These are phyloP conservation scores for Diplodia seriata DNA, from an alignment of 2,329 filamentous ascomycete genomes.

Conservation along the genomic window DNA sequence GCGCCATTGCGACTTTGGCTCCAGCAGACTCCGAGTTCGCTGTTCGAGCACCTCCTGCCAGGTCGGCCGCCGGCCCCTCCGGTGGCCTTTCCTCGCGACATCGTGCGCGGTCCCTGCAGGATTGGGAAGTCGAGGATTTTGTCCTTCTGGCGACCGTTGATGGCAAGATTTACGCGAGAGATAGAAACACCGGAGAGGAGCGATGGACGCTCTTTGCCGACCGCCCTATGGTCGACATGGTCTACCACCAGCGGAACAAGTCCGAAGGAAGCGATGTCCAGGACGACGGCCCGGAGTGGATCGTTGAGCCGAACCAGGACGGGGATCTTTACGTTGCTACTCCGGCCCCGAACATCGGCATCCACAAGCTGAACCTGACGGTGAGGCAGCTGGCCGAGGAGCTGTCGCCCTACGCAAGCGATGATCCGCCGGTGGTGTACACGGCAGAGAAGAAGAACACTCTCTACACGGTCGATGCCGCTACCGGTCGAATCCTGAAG, in stretches of 20 bases:
- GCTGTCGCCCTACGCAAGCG: slow-evolving; percentile 75
- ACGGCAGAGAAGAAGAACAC: slow-evolving; percentile 91
- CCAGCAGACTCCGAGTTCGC: slow-evolving; percentile 75
- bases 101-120: slow-evolving; percentile 92
- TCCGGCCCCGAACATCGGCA: slow-evolving; percentile 66
- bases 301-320: slow-evolving; percentile 88
- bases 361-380: slow-evolving; percentile 72
- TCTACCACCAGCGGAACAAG: slow-evolving; percentile 69
- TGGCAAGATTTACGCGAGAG: slow-evolving; percentile 90
- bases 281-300: slow-evolving; percentile 91
- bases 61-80: slow-evolving; percentile 53
- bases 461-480: slow-evolving; percentile 86
- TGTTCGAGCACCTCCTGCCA: slow-evolving; percentile 91
- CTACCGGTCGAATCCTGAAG: slow-evolving; percentile 80
- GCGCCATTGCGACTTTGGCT: slow-evolving; percentile 93
- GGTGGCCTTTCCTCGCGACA: slow-evolving; percentile 74
- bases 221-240: slow-evolving; percentile 88
- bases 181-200: slow-evolving; percentile 82
- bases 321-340: slow-evolving; percentile 87
- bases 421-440: slow-evolving; percentile 79
- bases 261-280: slow-evolving; percentile 40
- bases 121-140: slow-evolving; percentile 99
- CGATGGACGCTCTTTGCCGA: slow-evolving; percentile 87
- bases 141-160: slow-evolving; percentile 99
- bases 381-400: slow-evolving; percentile 90